phyloP scores from a whole-genome alignment of 768 basidiomycete species.

The Hericium erinaceus region DNA sequence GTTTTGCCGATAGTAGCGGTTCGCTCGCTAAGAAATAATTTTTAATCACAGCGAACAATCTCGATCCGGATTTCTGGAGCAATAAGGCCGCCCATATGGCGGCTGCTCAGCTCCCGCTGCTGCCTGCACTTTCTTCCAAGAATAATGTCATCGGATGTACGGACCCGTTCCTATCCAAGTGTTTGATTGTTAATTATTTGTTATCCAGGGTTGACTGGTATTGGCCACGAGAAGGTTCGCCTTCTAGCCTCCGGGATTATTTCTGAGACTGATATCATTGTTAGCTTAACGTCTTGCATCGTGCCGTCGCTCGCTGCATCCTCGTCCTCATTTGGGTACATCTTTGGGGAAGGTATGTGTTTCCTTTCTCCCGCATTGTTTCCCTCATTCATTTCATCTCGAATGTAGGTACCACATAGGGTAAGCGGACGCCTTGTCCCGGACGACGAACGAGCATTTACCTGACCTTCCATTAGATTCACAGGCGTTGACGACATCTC shows the following conservation, averaged over 20 bases:
- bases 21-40: background rate
- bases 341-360: constrained; percentile 3
- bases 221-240: constrained; percentile 24
- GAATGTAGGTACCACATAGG: background rate
- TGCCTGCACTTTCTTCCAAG: constrained; percentile 26
- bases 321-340: constrained; percentile 15
- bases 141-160: constrained; percentile 27
- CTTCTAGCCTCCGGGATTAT: background rate
- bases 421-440: background rate
- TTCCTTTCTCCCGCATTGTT: background rate
- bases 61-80: constrained; percentile 5
- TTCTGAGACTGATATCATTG: background rate
- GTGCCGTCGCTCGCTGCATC: constrained; percentile 14
- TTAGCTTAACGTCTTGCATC: constrained; percentile 16
- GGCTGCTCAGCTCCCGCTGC: constrained; percentile 20
- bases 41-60: constrained; percentile 4
- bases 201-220: constrained; percentile 23
- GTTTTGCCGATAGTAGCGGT: background rate
- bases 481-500: constrained; percentile 3
- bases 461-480: background rate
- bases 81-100: constrained; percentile 12
- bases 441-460: background rate
- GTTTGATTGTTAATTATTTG: background rate
- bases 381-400: background rate
- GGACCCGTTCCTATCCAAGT: background rate